phyloP scores from a whole-genome alignment of 1,139 yeast species.

The Hyphopichia burtonii region DNA sequence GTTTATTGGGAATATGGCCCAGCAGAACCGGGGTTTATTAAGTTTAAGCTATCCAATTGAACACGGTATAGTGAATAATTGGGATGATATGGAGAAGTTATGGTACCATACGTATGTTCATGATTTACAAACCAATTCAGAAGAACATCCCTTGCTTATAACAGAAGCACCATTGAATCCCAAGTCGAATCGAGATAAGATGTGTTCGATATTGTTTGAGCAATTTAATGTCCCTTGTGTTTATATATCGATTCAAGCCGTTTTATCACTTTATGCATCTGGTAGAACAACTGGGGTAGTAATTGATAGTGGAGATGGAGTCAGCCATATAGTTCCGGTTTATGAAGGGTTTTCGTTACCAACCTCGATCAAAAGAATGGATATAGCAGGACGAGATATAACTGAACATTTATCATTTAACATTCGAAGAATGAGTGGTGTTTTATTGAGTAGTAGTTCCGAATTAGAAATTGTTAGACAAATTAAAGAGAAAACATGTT shows the following conservation, averaged over 20 bases:
- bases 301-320: slow-evolving; percentile 91
- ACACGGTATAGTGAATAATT: slow-evolving; percentile 79
- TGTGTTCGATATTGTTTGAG: slow-evolving; percentile 81
- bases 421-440: slow-evolving; percentile 63
- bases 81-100: slow-evolving; percentile 82
- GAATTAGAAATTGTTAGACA: slow-evolving; percentile 79
- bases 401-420: slow-evolving; percentile 72
- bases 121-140: slow-evolving; percentile 53
- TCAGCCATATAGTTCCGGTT: slow-evolving; percentile 83
- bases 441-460: slow-evolving; percentile 61
- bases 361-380: slow-evolving; percentile 69
- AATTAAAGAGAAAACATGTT: slow-evolving; percentile 76
- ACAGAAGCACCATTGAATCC: slow-evolving; percentile 93
- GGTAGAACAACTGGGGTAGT: slow-evolving; percentile 93
- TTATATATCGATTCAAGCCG: slow-evolving; percentile 82
- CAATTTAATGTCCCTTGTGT: slow-evolving; percentile 84
- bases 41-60: slow-evolving; percentile 68
- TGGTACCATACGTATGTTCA: slow-evolving; percentile 67
- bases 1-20: slow-evolving; percentile 76
- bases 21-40: slow-evolving; percentile 71
- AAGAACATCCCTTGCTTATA: slow-evolving; percentile 61
- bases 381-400: slow-evolving; percentile 84
- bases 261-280: slow-evolving; percentile 78
- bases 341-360: slow-evolving; percentile 85
- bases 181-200: slow-evolving; percentile 61